Evolutionary conservation across 2,329 filamentous ascomycete species (phyloP).

Genomic region (Phyllosticta citriasiana): DNA sequence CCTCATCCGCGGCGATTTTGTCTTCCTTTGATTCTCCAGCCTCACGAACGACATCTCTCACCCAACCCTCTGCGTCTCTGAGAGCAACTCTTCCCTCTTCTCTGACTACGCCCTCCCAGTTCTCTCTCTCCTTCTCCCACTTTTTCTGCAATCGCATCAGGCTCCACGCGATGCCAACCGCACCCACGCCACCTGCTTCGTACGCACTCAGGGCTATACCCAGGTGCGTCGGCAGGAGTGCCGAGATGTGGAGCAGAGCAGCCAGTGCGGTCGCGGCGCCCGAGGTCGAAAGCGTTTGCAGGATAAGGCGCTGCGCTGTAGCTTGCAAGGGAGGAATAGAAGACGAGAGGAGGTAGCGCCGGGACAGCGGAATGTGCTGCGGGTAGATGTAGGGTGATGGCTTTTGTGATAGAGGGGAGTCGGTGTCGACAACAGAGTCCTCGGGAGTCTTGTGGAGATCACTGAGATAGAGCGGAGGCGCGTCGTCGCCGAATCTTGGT

Average conservation of each 20-base stretch:
- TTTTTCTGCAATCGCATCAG: constrained; percentile 47
- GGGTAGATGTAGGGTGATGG: constrained; percentile 51
- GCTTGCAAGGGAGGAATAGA: constrained; percentile 36
- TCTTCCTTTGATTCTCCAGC: constrained; percentile 27
- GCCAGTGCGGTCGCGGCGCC: constrained; percentile 45
- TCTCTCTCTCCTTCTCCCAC: constrained; percentile 45
- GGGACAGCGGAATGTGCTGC: constrained; percentile 59
- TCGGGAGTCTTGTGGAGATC: not conserved
- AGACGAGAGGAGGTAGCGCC: constrained; percentile 38
- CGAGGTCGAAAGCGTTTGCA: constrained; percentile 66
- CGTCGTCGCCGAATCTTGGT: not conserved
- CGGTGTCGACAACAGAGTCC: not conserved
- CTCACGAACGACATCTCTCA: constrained; percentile 34
- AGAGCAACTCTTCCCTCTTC: constrained; percentile 50
- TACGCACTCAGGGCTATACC: constrained; percentile 23
- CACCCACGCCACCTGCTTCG: constrained; percentile 50
- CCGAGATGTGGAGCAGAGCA: constrained; percentile 45
- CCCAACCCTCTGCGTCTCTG: constrained; percentile 41
- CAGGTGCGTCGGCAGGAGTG: constrained; percentile 31
- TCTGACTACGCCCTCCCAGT: constrained; percentile 43
- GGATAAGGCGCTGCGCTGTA: constrained; percentile 42
- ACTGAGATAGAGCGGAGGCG: not conserved
- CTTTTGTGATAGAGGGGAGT: constrained; percentile 1
- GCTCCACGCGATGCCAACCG: constrained; percentile 48
- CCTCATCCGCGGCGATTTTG: not conserved